Percentiles rank a stretch among this genome's conserved stretches.
These are phyloP conservation scores for Ordospora colligata DNA, from an alignment of 371 early-diverging fungal species.

Conservation along the genomic window DNA sequence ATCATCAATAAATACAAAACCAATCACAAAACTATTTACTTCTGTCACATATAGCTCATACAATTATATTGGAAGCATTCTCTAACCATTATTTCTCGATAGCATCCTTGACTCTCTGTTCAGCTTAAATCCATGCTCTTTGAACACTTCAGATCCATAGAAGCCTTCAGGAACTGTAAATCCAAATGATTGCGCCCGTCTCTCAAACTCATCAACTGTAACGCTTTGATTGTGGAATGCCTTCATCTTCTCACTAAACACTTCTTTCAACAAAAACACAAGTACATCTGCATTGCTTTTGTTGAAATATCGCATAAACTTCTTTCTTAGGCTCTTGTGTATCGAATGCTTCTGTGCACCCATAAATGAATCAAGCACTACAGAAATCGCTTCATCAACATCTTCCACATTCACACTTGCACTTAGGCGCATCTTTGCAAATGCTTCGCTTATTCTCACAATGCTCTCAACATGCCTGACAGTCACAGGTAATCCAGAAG, in stretches of 20 bases:
- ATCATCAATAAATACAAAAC: neutral
- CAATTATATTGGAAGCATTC: neutral
- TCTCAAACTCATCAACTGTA: conserved; percentile 23
- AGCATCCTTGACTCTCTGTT: neutral
- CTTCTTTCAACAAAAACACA: conserved; percentile 43
- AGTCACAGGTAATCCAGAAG: conserved; percentile 84
- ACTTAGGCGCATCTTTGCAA: conserved; percentile 90
- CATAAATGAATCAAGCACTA: conserved; percentile 83
- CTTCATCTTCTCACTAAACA: conserved; percentile 45
- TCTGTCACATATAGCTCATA: neutral
- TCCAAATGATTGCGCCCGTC: conserved; percentile 10
- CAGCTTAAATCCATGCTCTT: conserved; percentile 8
- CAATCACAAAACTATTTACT: neutral
- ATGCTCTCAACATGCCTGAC: conserved; percentile 95
- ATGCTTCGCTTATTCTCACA: conserved; percentile 87
- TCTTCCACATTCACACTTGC: conserved; percentile 80
- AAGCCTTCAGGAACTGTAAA: neutral
- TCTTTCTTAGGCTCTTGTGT: conserved; percentile 63
- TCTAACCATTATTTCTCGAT: neutral
- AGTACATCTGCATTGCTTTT: conserved; percentile 40
- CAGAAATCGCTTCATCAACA: conserved; percentile 82
- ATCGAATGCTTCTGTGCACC: conserved; percentile 87
- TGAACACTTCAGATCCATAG: neutral
- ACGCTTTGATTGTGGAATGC: conserved; percentile 12
- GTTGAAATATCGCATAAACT: conserved; percentile 58